phyloP scores from a whole-genome alignment of 139 green algal species.

The Diplosphaera chodatii region DNA sequence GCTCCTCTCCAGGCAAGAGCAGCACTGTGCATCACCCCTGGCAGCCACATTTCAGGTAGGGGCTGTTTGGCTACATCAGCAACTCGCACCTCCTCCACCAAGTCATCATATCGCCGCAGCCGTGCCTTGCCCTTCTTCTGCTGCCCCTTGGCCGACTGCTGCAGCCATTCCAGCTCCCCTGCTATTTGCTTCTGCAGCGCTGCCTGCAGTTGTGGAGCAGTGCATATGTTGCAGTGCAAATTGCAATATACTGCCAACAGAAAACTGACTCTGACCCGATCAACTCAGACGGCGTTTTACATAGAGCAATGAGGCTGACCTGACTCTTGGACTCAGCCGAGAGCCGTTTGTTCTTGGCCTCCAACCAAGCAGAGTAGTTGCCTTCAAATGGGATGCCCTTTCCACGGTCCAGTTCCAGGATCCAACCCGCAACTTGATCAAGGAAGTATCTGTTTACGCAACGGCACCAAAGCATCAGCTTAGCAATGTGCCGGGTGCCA shows the following conservation, averaged over 20 bases:
- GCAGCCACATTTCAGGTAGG: no score
- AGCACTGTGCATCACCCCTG: no score
- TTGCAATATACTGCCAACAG: no score
- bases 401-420: conserved; percentile 70
- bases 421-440: conserved; percentile 72
- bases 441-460: conserved; percentile 36
- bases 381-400: conserved; percentile 77
- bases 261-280: no score
- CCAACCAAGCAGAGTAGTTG: conserved; percentile 72
- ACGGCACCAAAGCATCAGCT: no score
- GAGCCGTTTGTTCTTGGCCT: conserved; percentile 30
- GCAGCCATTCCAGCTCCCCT: conserved; percentile 62
- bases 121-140: conserved; percentile 78
- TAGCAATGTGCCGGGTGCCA: no score
- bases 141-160: conserved; percentile 65
- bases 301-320: no score
- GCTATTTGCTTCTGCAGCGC: conserved; percentile 40
- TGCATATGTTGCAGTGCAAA: no score
- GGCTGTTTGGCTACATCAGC: no score
- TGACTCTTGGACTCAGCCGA: conserved; percentile 1
- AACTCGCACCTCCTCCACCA: conserved; percentile 35
- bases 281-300: no score
- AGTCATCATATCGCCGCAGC: conserved; percentile 64
- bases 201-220: no score
- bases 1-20: no score